These are phyloP conservation scores for Claviceps capensis DNA, from an alignment of 2,329 filamentous ascomycete genomes.

Conservation along the genomic window DNA sequence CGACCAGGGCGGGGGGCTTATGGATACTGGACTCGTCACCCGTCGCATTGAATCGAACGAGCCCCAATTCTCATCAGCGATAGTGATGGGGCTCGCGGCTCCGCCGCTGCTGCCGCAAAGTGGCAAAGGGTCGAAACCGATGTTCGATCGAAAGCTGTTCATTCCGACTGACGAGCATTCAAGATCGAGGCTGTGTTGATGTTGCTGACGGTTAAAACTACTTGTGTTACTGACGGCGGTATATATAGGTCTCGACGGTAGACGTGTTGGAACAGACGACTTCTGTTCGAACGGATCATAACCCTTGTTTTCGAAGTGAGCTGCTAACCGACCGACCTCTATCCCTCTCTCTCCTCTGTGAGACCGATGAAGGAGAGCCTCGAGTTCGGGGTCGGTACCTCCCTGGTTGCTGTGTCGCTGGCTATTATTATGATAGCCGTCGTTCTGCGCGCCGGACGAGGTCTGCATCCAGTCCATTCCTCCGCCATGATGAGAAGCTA, in stretches of 20 bases:
- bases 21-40: constrained; percentile 19
- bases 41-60: constrained; percentile 16
- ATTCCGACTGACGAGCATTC: constrained; percentile 12
- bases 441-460: constrained; percentile 15
- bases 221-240: constrained; percentile 10
- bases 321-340: constrained; percentile 23
- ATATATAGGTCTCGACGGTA: constrained; percentile 21
- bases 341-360: constrained; percentile 10
- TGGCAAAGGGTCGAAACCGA: constrained; percentile 4
- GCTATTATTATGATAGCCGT: constrained; percentile 14
- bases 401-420: constrained; percentile 3
- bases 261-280: constrained; percentile 17
- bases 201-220: not conserved
- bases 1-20: constrained; percentile 15
- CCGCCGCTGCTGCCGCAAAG: constrained; percentile 8
- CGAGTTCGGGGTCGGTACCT: constrained; percentile 15
- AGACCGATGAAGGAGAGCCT: constrained; percentile 13
- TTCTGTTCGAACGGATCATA: constrained; percentile 22
- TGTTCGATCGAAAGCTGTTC: constrained; percentile 7
- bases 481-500: constrained; percentile 14
- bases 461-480: constrained; percentile 26
- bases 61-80: constrained; percentile 19
- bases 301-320: constrained; percentile 27
- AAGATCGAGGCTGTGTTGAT: constrained; percentile 7
- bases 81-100: constrained; percentile 19